A percentile compares a stretch with the other conserved stretches of the same genome.
phyloP scores from a whole-genome alignment of 192 early-diverging fungal species.

The Umbelopsis ramanniana region DNA sequence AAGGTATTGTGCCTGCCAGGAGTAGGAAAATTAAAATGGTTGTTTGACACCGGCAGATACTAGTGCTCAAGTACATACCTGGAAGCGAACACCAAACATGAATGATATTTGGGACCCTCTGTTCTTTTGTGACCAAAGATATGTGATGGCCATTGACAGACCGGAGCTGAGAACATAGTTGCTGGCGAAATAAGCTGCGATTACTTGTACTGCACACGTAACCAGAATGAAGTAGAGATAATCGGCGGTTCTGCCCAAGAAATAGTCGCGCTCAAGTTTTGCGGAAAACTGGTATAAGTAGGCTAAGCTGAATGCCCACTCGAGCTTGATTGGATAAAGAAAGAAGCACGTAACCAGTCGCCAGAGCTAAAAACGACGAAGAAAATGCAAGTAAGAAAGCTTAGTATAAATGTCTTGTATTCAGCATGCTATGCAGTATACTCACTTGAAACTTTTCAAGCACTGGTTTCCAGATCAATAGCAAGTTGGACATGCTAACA shows the following conservation, averaged over 20 bases:
- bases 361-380: conserved; percentile 62
- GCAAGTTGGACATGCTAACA: conserved; percentile 41
- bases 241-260: conserved; percentile 72
- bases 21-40: background rate
- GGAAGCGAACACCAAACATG: conserved; percentile 75
- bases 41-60: background rate
- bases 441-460: conserved; percentile 63
- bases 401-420: background rate
- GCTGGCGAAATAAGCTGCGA: conserved; percentile 24
- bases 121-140: conserved; percentile 76
- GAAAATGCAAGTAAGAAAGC: background rate
- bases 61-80: conserved; percentile 38
- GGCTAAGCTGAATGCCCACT: conserved; percentile 69
- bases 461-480: conserved; percentile 58
- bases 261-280: conserved; percentile 72
- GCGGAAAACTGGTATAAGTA: conserved; percentile 75
- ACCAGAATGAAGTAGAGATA: conserved; percentile 79
- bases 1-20: conserved; percentile 65
- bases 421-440: background rate
- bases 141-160: conserved; percentile 67
- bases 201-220: conserved; percentile 46
- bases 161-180: conserved; percentile 49
- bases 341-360: conserved; percentile 76
- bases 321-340: conserved; percentile 52
- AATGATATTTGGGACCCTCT: conserved; percentile 63